These are phyloP conservation scores for Drosera spatulata DNA, from an alignment of 179 eudicot species.

Conservation along the genomic window DNA sequence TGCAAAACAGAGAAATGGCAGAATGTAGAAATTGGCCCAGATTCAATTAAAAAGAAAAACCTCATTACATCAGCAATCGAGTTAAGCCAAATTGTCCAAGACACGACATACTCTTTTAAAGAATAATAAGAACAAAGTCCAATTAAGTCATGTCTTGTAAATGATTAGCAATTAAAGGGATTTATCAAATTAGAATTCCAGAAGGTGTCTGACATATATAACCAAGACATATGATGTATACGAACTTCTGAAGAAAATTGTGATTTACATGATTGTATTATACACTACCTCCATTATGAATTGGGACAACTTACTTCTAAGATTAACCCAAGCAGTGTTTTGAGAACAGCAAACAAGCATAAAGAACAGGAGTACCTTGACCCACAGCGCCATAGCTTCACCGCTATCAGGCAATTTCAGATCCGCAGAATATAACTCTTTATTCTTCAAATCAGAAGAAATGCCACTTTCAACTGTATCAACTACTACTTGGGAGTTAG, in stretches of 20 bases:
- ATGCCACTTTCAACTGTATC: conserved; percentile 48
- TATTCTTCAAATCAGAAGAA: conserved; percentile 27
- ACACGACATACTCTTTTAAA: not conserved
- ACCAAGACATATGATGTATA: too few species aligned
- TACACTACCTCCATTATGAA: not conserved
- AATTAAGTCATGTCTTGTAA: too few species aligned
- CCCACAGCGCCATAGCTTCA: conserved; percentile 88
- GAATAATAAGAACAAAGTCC: too few species aligned
- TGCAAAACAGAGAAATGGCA: conserved; percentile 19
- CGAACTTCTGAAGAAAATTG: too few species aligned
- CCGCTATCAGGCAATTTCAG: conserved; percentile 49
- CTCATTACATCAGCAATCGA: not conserved
- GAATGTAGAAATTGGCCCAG: conserved; percentile 15
- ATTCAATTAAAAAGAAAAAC: not conserved
- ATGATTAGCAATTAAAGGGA: not conserved
- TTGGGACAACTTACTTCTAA: not conserved
- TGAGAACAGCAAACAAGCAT: not conserved
- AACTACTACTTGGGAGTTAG: conserved; percentile 36
- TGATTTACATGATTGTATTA: not conserved
- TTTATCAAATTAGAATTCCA: too few species aligned
- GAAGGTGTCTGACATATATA: not conserved
- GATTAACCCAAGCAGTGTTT: not conserved
- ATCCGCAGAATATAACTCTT: conserved; percentile 28
- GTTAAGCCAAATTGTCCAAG: conserved; percentile 2
- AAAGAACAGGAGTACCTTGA: conserved; percentile 52